Evolutionary conservation across 805 yeast genomes (phyloP).

Genomic region (Tanozyma kutaoensis): DNA sequence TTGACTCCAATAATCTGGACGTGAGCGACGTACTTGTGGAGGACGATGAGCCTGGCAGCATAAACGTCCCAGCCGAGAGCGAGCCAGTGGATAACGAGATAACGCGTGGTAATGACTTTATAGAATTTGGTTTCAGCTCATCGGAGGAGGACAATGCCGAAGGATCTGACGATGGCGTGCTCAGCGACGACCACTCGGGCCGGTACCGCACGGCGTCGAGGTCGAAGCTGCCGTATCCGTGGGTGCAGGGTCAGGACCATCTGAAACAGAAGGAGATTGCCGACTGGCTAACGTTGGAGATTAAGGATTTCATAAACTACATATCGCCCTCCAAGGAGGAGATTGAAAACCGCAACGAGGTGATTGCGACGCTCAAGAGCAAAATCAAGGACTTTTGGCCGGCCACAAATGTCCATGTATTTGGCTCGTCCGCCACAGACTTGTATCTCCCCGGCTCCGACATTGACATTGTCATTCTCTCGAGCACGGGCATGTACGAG

Average conservation of each 20-base stretch:
- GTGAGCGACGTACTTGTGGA: not conserved
- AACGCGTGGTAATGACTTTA: constrained; percentile 36
- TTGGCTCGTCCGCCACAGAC: constrained; percentile 93
- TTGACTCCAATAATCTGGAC: not conserved
- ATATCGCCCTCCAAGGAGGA: constrained; percentile 76
- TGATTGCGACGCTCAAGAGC: constrained; percentile 45
- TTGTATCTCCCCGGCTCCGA: constrained; percentile 90
- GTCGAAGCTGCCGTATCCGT: constrained; percentile 37
- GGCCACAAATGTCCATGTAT: constrained; percentile 67
- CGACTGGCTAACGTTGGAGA: constrained; percentile 80
- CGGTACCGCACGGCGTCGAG: constrained; percentile 3
- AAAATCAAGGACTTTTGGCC: constrained; percentile 54
- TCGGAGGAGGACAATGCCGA: constrained; percentile 23
- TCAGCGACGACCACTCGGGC: constrained; percentile 22
- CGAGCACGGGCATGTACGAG: constrained; percentile 40
- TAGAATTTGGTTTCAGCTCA: constrained; percentile 39
- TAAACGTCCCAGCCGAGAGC: not conserved
- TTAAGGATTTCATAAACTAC: constrained; percentile 71
- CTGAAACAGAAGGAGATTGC: constrained; percentile 64
- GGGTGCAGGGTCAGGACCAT: constrained; percentile 73
- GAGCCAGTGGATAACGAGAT: constrained; percentile 10
- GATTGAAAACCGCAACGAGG: constrained; percentile 49
- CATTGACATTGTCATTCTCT: constrained; percentile 81
- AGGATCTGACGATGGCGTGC: constrained; percentile 17
- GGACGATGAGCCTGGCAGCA: not conserved